phyloP scores from a whole-genome alignment of 1,284 basidiomycete genomes.

The Cutaneotrichosporon cavernicola region DNA sequence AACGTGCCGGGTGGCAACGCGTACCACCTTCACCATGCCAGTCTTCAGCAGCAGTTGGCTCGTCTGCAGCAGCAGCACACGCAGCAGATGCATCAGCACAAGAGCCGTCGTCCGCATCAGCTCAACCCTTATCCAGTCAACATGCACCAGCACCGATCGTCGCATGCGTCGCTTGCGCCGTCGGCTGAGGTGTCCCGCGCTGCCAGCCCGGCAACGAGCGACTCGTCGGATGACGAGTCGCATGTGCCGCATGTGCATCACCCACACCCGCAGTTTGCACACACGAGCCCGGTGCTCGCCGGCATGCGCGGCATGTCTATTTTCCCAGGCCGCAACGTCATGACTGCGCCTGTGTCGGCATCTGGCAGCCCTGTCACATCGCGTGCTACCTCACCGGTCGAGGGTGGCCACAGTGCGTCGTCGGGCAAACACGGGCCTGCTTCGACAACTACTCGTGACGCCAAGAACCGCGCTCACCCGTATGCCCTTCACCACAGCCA shows the following conservation, averaged over 20 bases:
- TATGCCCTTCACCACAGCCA: constrained; percentile 31
- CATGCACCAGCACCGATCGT: constrained; percentile 36
- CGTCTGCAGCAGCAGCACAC: constrained; percentile 45
- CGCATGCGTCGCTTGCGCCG: constrained; percentile 28
- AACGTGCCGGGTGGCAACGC: constrained; percentile 26
- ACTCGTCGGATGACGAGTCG: constrained; percentile 50
- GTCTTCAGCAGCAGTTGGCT: constrained; percentile 41
- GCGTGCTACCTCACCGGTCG: constrained; percentile 42
- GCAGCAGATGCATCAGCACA: constrained; percentile 16
- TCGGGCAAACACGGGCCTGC: constrained; percentile 51
- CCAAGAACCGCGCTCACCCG: constrained; percentile 50
- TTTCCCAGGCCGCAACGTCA: constrained; percentile 43
- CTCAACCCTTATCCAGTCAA: constrained; percentile 47
- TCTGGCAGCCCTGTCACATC: constrained; percentile 46
- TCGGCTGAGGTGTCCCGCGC: constrained; percentile 48
- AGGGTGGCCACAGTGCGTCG: constrained; percentile 47
- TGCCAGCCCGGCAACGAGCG: constrained; percentile 45
- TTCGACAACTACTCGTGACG: constrained; percentile 47
- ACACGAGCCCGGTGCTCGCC: constrained; percentile 67
- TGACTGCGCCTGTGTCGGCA: constrained; percentile 49
- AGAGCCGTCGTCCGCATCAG: constrained; percentile 27
- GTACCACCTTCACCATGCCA: constrained; percentile 43
- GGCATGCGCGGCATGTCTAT: constrained; percentile 64
- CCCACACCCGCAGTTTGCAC: constrained; percentile 14
- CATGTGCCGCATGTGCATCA: constrained; percentile 15